These are phyloP conservation scores for Aphanoascus verrucosus DNA, from an alignment of 2,329 filamentous ascomycete genomes.

Conservation along the genomic window DNA sequence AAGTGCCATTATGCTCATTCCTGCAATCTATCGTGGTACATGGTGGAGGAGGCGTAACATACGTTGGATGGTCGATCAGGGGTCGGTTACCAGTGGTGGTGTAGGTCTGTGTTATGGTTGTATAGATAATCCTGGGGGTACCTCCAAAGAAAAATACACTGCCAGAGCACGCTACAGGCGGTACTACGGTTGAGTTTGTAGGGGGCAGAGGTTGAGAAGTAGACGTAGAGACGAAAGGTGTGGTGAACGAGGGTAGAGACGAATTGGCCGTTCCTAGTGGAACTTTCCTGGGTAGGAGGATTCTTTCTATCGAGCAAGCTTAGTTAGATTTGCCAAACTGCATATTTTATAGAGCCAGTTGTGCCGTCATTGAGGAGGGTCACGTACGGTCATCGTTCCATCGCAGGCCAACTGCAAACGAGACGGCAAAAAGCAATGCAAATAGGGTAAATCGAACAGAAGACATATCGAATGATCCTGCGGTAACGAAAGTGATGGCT, in stretches of 20 bases:
- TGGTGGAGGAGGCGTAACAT: constrained; percentile 12
- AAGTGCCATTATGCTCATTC: background rate
- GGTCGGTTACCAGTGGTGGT: background rate
- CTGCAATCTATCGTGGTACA: constrained; percentile 9
- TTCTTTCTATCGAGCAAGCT: background rate
- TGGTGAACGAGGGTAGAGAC: background rate
- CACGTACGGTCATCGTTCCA: constrained; percentile 1
- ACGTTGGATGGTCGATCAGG: background rate
- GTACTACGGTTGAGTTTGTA: background rate
- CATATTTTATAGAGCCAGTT: background rate
- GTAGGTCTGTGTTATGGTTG: constrained; percentile 11
- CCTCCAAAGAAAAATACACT: background rate
- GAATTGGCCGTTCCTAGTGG: background rate
- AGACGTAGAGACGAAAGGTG: background rate
- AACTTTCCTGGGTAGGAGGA: background rate
- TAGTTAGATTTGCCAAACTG: background rate
- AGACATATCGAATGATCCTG: background rate
- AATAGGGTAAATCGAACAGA: background rate
- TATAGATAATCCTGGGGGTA: constrained; percentile 7
- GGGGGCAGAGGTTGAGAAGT: background rate
- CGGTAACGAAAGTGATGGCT: background rate
- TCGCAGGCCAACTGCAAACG: background rate
- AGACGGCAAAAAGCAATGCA: background rate
- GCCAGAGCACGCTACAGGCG: constrained; percentile 2
- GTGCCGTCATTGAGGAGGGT: background rate